Percentiles rank a stretch among this genome's conserved stretches.
These are phyloP conservation scores for Pythium rhizo-oryzae DNA, from an alignment of 352 stramenopile species.

Conservation along the genomic window DNA sequence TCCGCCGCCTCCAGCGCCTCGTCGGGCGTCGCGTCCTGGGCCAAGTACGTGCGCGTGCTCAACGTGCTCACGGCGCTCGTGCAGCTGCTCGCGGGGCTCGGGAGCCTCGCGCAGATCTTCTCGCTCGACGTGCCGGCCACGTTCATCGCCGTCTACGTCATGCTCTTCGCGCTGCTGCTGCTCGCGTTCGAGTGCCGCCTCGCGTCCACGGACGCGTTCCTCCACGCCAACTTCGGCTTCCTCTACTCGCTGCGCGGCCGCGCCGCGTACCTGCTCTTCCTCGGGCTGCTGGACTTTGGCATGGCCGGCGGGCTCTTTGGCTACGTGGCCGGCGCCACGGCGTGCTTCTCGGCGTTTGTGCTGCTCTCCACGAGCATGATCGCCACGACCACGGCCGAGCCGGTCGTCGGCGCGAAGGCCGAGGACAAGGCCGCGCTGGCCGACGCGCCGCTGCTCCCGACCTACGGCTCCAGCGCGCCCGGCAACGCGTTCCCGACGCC, in stretches of 20 bases:
- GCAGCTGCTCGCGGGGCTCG: conserved; percentile 34
- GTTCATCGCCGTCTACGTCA: conserved; percentile 43
- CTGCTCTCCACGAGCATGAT: conserved; percentile 28
- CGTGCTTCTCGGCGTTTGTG: conserved; percentile 28
- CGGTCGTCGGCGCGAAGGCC: not conserved
- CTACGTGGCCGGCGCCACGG: conserved; percentile 25
- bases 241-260: conserved; percentile 39
- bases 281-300: conserved; percentile 41
- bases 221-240: conserved; percentile 43
- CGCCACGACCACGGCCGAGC: not conserved
- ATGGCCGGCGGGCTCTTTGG: conserved; percentile 36
- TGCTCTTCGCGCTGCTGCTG: conserved; percentile 38
- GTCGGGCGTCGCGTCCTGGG: conserved; percentile 8
- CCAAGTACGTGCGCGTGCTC: conserved; percentile 34
- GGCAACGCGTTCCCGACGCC: conserved; percentile 11
- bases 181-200: conserved; percentile 40
- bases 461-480: conserved; percentile 18
- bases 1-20: no score
- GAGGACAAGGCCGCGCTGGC: no score
- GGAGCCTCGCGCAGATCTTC: conserved; percentile 36
- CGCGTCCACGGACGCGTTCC: conserved; percentile 26
- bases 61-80: conserved; percentile 35
- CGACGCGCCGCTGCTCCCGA: conserved; percentile 8
- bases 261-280: conserved; percentile 38
- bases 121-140: conserved; percentile 33